These are phyloP conservation scores for Arctium minus DNA, from an alignment of 129 eudicot species.

Conservation along the genomic window DNA sequence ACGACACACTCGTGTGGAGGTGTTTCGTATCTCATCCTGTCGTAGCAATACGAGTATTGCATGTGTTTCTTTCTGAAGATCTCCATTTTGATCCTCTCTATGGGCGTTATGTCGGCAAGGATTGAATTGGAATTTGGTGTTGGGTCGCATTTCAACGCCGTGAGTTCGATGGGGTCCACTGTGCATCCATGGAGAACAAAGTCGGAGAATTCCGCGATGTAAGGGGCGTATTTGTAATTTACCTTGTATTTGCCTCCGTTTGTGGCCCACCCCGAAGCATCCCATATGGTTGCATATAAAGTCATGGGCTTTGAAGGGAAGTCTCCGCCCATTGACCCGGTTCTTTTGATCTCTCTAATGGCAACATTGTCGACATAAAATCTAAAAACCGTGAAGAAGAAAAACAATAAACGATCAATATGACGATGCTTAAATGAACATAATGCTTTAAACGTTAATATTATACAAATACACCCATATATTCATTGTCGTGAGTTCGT, in stretches of 20 bases:
- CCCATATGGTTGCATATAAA: conserved; percentile 88
- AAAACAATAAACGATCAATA: neutral
- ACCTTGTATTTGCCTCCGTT: conserved; percentile 88
- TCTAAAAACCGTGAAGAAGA: conserved; percentile 28
- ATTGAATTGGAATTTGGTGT: conserved; percentile 18
- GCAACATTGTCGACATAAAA: conserved; percentile 79
- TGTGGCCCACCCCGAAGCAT: conserved; percentile 95
- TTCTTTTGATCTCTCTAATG: conserved; percentile 76
- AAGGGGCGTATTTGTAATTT: conserved; percentile 91
- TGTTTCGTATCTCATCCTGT: conserved; percentile 47
- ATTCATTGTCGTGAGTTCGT: neutral
- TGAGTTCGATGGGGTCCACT: conserved; percentile 62
- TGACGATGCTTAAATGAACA: neutral
- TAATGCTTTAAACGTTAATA: neutral
- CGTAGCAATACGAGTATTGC: conserved; percentile 93
- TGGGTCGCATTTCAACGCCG: conserved; percentile 46
- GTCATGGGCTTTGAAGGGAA: conserved; percentile 94
- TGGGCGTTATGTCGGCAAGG: conserved; percentile 34
- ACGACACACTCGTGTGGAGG: conserved; percentile 72
- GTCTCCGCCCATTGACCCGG: conserved; percentile 79
- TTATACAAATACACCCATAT: too few species aligned
- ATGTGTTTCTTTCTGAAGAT: conserved; percentile 59
- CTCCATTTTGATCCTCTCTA: conserved; percentile 63
- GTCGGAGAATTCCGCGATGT: conserved; percentile 72
- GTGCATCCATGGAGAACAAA: conserved; percentile 85